phyloP scores from a whole-genome alignment of 2,329 filamentous ascomycete genomes.

The Coleophoma eucalyptorum region DNA sequence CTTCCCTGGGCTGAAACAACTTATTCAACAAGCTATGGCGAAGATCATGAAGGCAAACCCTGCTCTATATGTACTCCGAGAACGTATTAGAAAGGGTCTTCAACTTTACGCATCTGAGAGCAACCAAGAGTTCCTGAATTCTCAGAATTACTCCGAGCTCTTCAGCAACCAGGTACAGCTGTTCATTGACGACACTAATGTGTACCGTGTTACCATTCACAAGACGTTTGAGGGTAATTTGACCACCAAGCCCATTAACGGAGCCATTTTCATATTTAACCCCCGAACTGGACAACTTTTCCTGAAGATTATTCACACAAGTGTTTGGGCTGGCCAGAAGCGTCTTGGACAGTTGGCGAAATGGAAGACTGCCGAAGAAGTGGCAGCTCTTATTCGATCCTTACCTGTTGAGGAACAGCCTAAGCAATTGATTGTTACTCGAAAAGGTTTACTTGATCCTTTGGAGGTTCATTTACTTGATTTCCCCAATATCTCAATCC shows the following conservation, averaged over 20 bases:
- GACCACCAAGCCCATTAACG: slow-evolving; percentile 99
- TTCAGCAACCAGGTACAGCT: slow-evolving; percentile 99
- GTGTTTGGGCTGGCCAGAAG: slow-evolving; percentile 98
- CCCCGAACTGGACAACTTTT: slow-evolving; percentile 97
- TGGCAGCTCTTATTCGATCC: slow-evolving; percentile 92
- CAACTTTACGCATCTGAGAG: slow-evolving; percentile 98
- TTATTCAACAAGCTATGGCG: slow-evolving; percentile 97
- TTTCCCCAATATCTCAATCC: slow-evolving; percentile 98
- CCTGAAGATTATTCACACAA: slow-evolving; percentile 99
- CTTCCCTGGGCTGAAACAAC: slow-evolving; percentile 93
- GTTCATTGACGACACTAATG: slow-evolving; percentile 98
- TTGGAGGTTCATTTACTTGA: slow-evolving; percentile 96
- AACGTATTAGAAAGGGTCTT: slow-evolving; percentile 97
- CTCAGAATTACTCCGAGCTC: slow-evolving; percentile 97
- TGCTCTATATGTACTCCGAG: slow-evolving; percentile 89
- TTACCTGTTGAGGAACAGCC: slow-evolving; percentile 96
- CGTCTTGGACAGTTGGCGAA: slow-evolving; percentile 97
- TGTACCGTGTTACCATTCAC: slow-evolving; percentile 98
- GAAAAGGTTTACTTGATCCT: slow-evolving; percentile 94
- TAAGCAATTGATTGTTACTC: slow-evolving; percentile 96
- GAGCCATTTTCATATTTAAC: slow-evolving; percentile 99
- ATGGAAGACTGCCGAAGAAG: slow-evolving; percentile 99
- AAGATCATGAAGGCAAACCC: slow-evolving; percentile 99
- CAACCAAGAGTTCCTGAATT: slow-evolving; percentile 98
- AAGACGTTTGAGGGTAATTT: slow-evolving; percentile 99